These are phyloP conservation scores for Teratosphaeria nubilosa DNA, from an alignment of 2,329 filamentous ascomycete species.

Conservation along the genomic window DNA sequence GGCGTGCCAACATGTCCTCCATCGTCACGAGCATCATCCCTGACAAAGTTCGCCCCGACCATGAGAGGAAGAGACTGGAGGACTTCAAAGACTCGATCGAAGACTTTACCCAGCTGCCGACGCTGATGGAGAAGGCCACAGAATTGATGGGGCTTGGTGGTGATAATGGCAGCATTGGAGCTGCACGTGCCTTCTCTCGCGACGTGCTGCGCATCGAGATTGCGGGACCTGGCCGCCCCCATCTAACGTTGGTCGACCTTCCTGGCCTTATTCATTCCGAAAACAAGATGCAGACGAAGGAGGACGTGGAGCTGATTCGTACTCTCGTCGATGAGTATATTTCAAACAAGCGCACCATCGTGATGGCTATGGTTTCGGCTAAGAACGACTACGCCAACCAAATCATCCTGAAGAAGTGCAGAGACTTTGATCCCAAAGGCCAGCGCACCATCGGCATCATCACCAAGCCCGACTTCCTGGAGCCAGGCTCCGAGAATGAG, in stretches of 20 bases:
- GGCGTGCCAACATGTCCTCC: constrained; percentile 22
- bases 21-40: constrained; percentile 20
- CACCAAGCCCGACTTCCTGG: constrained; percentile 45
- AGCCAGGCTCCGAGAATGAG: constrained; percentile 31
- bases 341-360: constrained; percentile 41
- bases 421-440: constrained; percentile 35
- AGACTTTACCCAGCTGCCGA: constrained; percentile 33
- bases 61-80: constrained; percentile 24
- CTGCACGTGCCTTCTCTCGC: constrained; percentile 31
- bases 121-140: constrained; percentile 44
- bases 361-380: constrained; percentile 27
- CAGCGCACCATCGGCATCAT: constrained; percentile 47
- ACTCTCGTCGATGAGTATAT: constrained; percentile 45
- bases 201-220: constrained; percentile 41
- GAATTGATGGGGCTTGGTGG: constrained; percentile 40
- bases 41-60: constrained; percentile 12
- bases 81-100: constrained; percentile 20
- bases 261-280: constrained; percentile 30
- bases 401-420: constrained; percentile 41
- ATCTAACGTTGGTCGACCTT: constrained; percentile 25
- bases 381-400: constrained; percentile 47
- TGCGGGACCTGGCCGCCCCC: constrained; percentile 32
- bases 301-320: constrained; percentile 25
- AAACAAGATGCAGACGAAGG: constrained; percentile 22
- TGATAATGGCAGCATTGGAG: constrained; percentile 1